Evolutionary conservation across 768 basidiomycete genomes (phyloP), one percentile per base, ranked within the genome.

Genomic region (Tricholoma bakamatsutake): DNA sequence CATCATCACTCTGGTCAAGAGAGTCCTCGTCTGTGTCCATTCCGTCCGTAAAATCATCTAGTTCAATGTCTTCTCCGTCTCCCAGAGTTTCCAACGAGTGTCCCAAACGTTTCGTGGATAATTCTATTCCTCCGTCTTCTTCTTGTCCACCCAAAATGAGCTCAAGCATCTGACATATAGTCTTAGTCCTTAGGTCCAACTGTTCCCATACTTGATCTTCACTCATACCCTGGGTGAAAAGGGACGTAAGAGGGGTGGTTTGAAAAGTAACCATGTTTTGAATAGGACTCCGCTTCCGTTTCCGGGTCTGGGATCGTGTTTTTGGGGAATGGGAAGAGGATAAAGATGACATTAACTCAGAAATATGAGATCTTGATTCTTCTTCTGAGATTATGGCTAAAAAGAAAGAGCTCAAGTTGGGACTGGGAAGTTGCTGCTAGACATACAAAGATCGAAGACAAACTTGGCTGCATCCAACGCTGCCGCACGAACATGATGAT

Each of bases 201-300:
- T 99, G 96, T 39, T 86, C 87, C 96, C 96, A 99, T 27, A 98
- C 75, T 68, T 96, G 94, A 55, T 91, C 90, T 21, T 82, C 79
- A 61, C 85, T 87, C 82, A 97, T 86, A 15, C 80, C 86, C 18
- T 92, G 83, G 11, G 85, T 75, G 57, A 84, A 89, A 17, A 99
- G 79, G 34, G 80, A 81, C 6, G 82, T 74, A 2, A 98, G 69
- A 5, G 94, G 94, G 0, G 96, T 97, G 24, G 72, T 72, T 50
- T 74, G 65, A 50, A 85, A 74, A 10, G 69, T 53, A 4, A 66
- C 47, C 43, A 66, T 69, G 30, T 67, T 64, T 34, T 67, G 69
- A 13, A 66, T 63, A n/a, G 75, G 59, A 53, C 65, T 66, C 21
- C 67, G 67, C 57, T 67, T 70, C 37, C 71, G 73, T 69, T 81